Evolutionary conservation across 352 stramenopile genomes (phyloP).

Genomic region (Aphanomyces cochlioides): DNA sequence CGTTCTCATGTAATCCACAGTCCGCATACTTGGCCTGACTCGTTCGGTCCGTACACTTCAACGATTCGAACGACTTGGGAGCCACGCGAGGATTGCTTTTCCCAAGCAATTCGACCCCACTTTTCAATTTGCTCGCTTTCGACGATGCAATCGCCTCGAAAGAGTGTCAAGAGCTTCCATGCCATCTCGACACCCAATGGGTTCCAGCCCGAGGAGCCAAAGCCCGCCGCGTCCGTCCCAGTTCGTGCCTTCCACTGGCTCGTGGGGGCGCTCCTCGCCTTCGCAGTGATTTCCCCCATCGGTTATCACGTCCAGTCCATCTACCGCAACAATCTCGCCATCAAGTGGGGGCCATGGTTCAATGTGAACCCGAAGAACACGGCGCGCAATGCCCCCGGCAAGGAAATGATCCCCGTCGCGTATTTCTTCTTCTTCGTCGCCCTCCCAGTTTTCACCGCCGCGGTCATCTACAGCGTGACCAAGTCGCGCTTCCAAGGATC

Average conservation of each 20-base stretch:
- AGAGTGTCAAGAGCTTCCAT: not conserved
- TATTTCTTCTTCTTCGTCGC: conserved; percentile 3
- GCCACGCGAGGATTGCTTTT: not conserved
- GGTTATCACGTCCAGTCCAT: conserved; percentile 4
- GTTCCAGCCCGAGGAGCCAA: not conserved
- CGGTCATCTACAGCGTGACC: not conserved
- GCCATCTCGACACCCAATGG: not conserved
- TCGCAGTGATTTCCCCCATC: not conserved
- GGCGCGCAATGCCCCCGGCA: not conserved
- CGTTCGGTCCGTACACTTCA: too few relatives aligned
- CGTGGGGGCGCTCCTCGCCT: not conserved
- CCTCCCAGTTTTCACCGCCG: not conserved
- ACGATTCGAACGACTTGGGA: too few relatives aligned
- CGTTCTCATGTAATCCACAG: too few relatives aligned
- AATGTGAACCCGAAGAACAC: not conserved
- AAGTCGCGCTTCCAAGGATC: not conserved
- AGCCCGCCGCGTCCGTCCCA: not conserved
- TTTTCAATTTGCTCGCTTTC: not conserved
- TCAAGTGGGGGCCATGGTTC: not conserved
- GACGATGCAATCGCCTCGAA: not conserved
- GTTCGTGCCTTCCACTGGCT: conserved; percentile 2
- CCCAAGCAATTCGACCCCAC: not conserved
- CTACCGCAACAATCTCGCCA: not conserved
- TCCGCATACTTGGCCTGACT: too few relatives aligned
- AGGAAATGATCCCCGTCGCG: not conserved